Conservation (phyloP, 768 basidiomycete genomes). For the Macrolepiota albuminosa region DNA sequence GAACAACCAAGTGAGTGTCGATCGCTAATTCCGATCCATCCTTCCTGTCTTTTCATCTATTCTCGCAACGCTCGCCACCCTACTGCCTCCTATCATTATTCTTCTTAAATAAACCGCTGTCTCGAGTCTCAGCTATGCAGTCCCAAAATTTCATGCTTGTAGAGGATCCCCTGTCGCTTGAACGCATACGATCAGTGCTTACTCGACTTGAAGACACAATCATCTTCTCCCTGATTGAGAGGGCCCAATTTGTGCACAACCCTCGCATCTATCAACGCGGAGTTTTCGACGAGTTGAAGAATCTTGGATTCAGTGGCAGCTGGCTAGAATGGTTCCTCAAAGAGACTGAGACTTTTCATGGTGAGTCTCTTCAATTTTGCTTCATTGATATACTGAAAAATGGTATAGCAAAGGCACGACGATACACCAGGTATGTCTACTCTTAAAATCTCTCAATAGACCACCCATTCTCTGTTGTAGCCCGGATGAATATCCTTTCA, state of each 20-base stretch:
- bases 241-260: constrained; percentile 95
- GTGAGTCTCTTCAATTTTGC: constrained; percentile 39
- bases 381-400: constrained; percentile 3
- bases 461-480: constrained; percentile 33
- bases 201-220: constrained; percentile 96
- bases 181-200: constrained; percentile 82
- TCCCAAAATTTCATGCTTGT: constrained; percentile 66
- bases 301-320: constrained; percentile 72
- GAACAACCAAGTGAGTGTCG: background rate
- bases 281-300: constrained; percentile 72
- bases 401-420: constrained; percentile 78
- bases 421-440: constrained; percentile 78
- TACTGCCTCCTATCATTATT: background rate
- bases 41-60: background rate
- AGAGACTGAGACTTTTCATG: constrained; percentile 93
- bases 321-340: constrained; percentile 99
- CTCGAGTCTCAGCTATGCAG: constrained; percentile 33
- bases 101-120: background rate
- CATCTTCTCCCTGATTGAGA: constrained; percentile 95
- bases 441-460: background rate
- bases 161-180: constrained; percentile 84
- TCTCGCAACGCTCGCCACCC: background rate
- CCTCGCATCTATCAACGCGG: constrained; percentile 81
- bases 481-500: constrained; percentile 98
- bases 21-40: background rate